Evolutionary conservation across 352 stramenopile species (phyloP), one percentile per base, ranked within the genome.

Genomic region (Pythium coloratum): DNA sequence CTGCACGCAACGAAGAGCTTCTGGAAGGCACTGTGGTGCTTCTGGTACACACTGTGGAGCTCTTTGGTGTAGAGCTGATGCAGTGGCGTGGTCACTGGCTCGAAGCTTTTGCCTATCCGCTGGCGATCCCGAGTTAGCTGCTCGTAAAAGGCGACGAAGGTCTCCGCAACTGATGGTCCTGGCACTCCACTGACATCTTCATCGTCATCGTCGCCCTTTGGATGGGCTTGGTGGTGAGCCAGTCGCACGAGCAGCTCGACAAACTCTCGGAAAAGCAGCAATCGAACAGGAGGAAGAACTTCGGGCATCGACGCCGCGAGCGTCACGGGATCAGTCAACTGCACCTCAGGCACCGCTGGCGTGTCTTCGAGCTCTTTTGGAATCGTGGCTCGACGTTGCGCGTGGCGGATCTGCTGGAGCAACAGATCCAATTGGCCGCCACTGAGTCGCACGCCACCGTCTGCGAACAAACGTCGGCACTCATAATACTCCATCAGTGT

Each of bases 171-270:
- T 12, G 62, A 49, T 36, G 7, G 14, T 20, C 10, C 64, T 59
- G 8, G 57, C 36, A 3, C 34, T 10, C 7, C 10, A 12, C 6
- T 18, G 1, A 6, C 20, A 9, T 24, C 44, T 3, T 62, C 38
- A 2, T 32, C 50, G 1, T 26, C 30, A 3, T 44, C 24, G 0
- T 53, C 0, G 47, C 61, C 30, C 44, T 75, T 26, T 76, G 60
- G 5, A 20, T 44, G 32, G 55, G 70, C 13, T 78, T 76, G 74
- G 26, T 69, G 68, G 24, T 73, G 46, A n/a, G 76, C 76, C 12
- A 89, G 66, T 9, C 82, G 78, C 28, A 91, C 76, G n/a, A 91
- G 76, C 28, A 91, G 59, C 62, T 91, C 82, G 6, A 85, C 78
- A 56, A 91, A 91, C 66, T 91, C 82, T 10, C 82, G 77, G 38